These are phyloP conservation scores for Austroboletus eburneus DNA, from an alignment of 768 basidiomycete genomes.

Conservation along the genomic window DNA sequence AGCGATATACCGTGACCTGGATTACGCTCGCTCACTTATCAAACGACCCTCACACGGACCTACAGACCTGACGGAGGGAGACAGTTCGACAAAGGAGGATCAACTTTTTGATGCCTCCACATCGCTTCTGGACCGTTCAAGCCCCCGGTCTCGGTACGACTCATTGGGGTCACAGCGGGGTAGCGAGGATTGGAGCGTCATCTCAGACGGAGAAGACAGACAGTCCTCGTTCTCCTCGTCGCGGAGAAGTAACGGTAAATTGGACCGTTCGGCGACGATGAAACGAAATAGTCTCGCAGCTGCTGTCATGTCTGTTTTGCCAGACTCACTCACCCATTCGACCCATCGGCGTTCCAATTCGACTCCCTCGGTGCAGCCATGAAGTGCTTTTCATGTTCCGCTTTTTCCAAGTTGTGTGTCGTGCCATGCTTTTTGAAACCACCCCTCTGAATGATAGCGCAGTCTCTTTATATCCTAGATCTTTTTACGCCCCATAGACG, in stretches of 20 bases:
- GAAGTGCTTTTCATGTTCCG: not conserved
- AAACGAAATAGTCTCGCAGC: slow-evolving; percentile 64
- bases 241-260: slow-evolving; percentile 37
- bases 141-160: slow-evolving; percentile 45
- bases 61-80: slow-evolving; percentile 18
- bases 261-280: slow-evolving; percentile 34
- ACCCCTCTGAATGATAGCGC: slow-evolving; percentile 4
- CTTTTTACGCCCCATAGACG: slow-evolving; percentile 6
- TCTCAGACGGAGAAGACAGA: slow-evolving; percentile 69
- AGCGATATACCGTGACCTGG: slow-evolving; percentile 92
- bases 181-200: slow-evolving; percentile 87
- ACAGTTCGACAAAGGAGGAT: slow-evolving; percentile 27
- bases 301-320: slow-evolving; percentile 58
- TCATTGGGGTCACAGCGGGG: slow-evolving; percentile 53
- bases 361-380: slow-evolving; percentile 25
- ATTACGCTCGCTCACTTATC: slow-evolving; percentile 87
- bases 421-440: not conserved
- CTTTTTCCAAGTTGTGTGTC: too few species aligned
- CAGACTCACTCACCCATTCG: slow-evolving; percentile 45
- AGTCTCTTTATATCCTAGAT: slow-evolving; percentile 10
- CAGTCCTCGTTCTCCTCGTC: slow-evolving; percentile 56
- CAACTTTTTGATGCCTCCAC: slow-evolving; percentile 26
- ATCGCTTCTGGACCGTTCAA: slow-evolving; percentile 31
- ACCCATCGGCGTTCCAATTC: slow-evolving; percentile 40
- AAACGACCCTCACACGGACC: slow-evolving; percentile 44